Evolutionary conservation across 1,284 basidiomycete genomes (phyloP), one percentile per base, ranked within the genome.

Genomic region (Volvariella surrecta): DNA sequence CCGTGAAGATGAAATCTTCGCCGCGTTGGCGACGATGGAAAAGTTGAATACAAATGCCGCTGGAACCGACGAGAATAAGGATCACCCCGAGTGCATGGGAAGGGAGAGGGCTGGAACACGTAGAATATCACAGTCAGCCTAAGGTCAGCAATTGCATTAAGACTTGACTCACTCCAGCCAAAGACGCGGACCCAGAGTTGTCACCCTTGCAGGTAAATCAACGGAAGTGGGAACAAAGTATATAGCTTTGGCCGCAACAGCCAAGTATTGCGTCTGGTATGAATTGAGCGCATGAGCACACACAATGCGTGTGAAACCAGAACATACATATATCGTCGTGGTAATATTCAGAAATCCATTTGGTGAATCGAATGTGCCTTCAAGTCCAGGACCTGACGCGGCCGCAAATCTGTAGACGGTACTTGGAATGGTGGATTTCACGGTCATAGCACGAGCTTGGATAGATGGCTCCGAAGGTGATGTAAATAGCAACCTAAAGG

Each of bases 261-360:
- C 61, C 9, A 83, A 68, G 54, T 82, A 67, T 48, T 68, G 70
- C 0, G 70, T 75, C 81, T 60, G 24, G 24, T 6, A 6, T 6
- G 24, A 28, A 28, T 11, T 28, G 24, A 28, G 11, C 6, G 24
- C 6, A 28, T 6, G 11, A 28, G 6, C 24, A 28, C n/a, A n/a
- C n/a, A n/a, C n/a, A n/a, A n/a, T n/a, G n/a, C n/a, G n/a, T n/a
- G n/a, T n/a, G n/a, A n/a, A n/a, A n/a, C n/a, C n/a, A 28, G 11
- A 28, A 60, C 76, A 44, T 49, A 72, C 80, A 58, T 82, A 83
- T 28, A 79, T 57, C 2, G 42, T 48, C 3, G 30, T 50, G 0
- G 79, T 80, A 28, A 68, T 52, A 49, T 71, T 66, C 47, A 76
- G 51, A 50, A 82, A 79, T 0, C 68, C 71, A 43, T 71, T 67